Evolutionary conservation across 768 basidiomycete species (phyloP), one percentile per base, ranked within the genome.

Genomic region (Sarcomyxa edulis): DNA sequence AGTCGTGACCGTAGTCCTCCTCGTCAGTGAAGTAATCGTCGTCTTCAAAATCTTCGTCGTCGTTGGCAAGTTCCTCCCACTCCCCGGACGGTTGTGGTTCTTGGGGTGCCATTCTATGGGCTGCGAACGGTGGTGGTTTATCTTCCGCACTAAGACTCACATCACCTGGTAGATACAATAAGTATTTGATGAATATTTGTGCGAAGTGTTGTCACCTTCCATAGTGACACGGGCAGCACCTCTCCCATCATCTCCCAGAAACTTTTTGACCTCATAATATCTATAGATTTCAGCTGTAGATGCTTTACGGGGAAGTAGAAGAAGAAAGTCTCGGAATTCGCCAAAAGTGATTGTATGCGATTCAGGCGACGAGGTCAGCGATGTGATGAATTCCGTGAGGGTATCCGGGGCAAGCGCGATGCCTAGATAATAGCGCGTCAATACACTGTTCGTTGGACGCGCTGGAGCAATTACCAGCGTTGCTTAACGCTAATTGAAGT

Each of bases 241-340:
- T 45, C 83, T 71, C 23, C 81, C 85, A 52, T 90, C 90, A 52
- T 81, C 76, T 19, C 77, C 79, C 58, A 84, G 62, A 51, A 72
- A 78, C 50, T 66, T 82, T 47, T 68, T 66, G 42, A 87, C 69
- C 59, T 85, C 71, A 50, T 88, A 91, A 61, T 84, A 90, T 40
- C 68, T 74, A 60, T 87, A 94, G 23, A 96, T 94, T 64, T 97
- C 94, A 36, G 73, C 68, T 3, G 87, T 71, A 1, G 87, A 92
- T 19, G 73, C 78, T 56, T 75, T 81, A 45, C 89, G 78, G 38
- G 94, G 91, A 47, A 95, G 61, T 35, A 95, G 73, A 27, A 95
- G 72, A 42, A 96, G 72, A 59, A 91, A 94, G 63, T 95, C 86
- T 28, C 94, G 72, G 56, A 95, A 96, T 53, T 94, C 84, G 37